These are phyloP conservation scores for Ceriops decandra DNA, from an alignment of 345 rosid species.

Conservation along the genomic window DNA sequence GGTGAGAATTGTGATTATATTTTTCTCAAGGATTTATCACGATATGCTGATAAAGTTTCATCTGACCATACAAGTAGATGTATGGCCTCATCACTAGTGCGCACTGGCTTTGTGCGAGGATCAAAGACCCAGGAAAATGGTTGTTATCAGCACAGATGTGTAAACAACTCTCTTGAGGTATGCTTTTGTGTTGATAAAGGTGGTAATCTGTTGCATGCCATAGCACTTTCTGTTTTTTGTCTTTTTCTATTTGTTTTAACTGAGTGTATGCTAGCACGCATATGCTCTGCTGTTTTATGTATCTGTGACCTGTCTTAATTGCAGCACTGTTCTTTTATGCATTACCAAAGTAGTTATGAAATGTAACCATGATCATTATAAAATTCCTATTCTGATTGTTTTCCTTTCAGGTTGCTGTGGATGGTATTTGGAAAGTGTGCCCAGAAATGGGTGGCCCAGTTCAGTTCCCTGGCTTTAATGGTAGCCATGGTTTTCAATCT, in stretches of 20 bases:
- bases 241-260: too few relatives aligned
- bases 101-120: conserved; percentile 93
- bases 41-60: conserved; percentile 22
- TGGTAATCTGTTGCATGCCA: not conserved
- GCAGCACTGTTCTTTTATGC: too few relatives aligned
- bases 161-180: conserved; percentile 80
- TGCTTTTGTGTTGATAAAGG: conserved; percentile 14
- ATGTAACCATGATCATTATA: not conserved
- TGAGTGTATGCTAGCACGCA: too few relatives aligned
- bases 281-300: too few relatives aligned
- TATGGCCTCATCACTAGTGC: conserved; percentile 97
- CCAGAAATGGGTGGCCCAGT: conserved; percentile 84
- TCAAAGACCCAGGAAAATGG: conserved; percentile 94
- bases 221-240: not conserved
- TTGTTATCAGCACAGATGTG: conserved; percentile 92
- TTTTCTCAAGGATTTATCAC: conserved; percentile 11
- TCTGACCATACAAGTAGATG: conserved; percentile 50
- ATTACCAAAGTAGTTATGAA: not conserved
- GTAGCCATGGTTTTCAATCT: conserved; percentile 33
- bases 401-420: conserved; percentile 80
- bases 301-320: too few relatives aligned
- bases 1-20: conserved; percentile 40
- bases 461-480: conserved; percentile 88
- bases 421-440: conserved; percentile 89
- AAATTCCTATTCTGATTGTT: not conserved